phyloP scores from a whole-genome alignment of 2,329 filamentous ascomycete genomes.

The Colletotrichum tanaceti region DNA sequence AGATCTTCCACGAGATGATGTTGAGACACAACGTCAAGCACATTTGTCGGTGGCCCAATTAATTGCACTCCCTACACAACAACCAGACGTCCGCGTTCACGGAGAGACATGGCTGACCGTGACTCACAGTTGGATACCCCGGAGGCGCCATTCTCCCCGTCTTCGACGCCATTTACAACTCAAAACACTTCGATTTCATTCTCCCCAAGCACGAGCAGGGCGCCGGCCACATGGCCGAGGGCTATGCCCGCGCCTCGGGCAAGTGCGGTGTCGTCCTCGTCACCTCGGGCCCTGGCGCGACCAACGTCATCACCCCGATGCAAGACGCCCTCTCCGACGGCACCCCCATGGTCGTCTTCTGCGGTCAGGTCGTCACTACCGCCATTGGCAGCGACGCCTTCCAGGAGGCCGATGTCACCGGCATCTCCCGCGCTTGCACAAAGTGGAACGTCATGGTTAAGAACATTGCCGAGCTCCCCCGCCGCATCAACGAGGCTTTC shows the following conservation, averaged over 20 bases:
- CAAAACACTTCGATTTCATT: conserved; percentile 94
- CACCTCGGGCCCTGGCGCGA: conserved; percentile 95
- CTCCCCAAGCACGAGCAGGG: conserved; percentile 97
- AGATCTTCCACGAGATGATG: conserved; percentile 99
- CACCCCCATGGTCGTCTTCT: conserved; percentile 95
- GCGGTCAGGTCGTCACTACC: conserved; percentile 88
- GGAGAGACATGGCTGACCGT: conserved; percentile 28
- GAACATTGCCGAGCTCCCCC: conserved; percentile 90
- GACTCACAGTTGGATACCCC: conserved; percentile 79
- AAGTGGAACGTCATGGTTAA: conserved; percentile 99
- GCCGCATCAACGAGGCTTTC: conserved; percentile 96
- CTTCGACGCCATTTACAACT: conserved; percentile 99
- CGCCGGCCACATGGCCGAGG: conserved; percentile 98
- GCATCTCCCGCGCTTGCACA: conserved; percentile 93
- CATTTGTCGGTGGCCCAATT: conserved; percentile 75
- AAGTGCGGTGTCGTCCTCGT: conserved; percentile 96
- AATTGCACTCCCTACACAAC: not conserved
- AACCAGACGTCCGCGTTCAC: not conserved
- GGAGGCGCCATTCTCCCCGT: conserved; percentile 97
- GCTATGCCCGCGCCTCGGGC: conserved; percentile 92
- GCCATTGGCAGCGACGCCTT: conserved; percentile 96
- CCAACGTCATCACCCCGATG: conserved; percentile 96
- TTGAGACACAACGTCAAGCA: conserved; percentile 90
- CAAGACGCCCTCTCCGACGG: conserved; percentile 96
- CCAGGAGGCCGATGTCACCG: conserved; percentile 94